Evolutionary conservation across 2,329 filamentous ascomycete genomes (phyloP).

Genomic region (Coniella lustricola): DNA sequence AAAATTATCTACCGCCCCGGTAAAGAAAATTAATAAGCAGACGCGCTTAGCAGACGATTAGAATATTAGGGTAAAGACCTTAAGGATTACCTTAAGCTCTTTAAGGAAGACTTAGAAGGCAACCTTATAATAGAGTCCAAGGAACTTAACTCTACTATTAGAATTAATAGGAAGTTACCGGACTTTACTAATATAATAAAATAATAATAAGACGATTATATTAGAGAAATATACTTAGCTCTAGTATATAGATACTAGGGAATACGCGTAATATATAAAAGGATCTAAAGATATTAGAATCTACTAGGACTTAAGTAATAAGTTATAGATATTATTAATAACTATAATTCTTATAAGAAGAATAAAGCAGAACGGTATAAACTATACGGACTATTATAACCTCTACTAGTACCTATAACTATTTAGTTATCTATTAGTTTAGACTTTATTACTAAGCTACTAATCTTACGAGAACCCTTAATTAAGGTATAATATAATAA

Average conservation of each 20-base stretch:
- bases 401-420: background rate
- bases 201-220: background rate
- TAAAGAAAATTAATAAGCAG: slow-evolving; percentile 14
- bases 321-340: background rate
- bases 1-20: slow-evolving; percentile 20
- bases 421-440: slow-evolving; percentile 7
- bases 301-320: background rate
- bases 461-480: background rate
- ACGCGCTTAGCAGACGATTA: slow-evolving; percentile 15
- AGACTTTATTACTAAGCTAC: slow-evolving; percentile 15
- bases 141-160: background rate
- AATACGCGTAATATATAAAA: background rate
- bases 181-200: background rate
- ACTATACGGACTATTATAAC: slow-evolving; percentile 11
- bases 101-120: background rate
- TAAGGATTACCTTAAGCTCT: no score
- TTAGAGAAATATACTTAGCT: background rate
- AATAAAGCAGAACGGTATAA: slow-evolving; percentile 1
- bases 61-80: background rate
- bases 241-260: background rate
- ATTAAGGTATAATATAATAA: slow-evolving; percentile 4
- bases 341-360: background rate
- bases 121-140: background rate
- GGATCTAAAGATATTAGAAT: background rate
- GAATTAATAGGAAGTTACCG: background rate